Percentiles rank a stretch among this genome's conserved stretches.
Conservation (phyloP, 2,329 filamentous ascomycete genomes). For the Penicillium sp. region DNA sequence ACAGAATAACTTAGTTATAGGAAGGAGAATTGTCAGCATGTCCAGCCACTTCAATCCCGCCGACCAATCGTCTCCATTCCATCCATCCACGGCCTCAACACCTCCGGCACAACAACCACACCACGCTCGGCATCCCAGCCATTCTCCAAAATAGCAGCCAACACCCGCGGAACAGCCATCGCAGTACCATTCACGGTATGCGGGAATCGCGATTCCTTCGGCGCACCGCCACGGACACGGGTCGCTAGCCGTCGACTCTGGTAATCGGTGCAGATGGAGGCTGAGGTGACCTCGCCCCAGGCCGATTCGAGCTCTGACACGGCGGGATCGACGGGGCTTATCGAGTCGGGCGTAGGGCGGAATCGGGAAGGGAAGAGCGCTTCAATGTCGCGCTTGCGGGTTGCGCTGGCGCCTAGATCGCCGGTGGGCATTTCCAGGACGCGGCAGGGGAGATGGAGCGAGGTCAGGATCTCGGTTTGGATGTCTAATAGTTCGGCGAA, state of each 20-base stretch:
- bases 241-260: slow-evolving; percentile 83
- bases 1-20: not conserved
- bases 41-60: not conserved
- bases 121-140: slow-evolving; percentile 74
- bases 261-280: slow-evolving; percentile 92
- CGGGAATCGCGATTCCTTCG: slow-evolving; percentile 65
- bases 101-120: slow-evolving; percentile 74
- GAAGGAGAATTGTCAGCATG: not conserved
- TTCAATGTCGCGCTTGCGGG: slow-evolving; percentile 89
- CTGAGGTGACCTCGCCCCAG: slow-evolving; percentile 92
- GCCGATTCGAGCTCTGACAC: slow-evolving; percentile 56
- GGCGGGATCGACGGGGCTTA: slow-evolving; percentile 1
- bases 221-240: slow-evolving; percentile 58
- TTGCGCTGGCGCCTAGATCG: slow-evolving; percentile 87
- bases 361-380: slow-evolving; percentile 84
- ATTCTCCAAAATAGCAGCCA: slow-evolving; percentile 88
- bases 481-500: slow-evolving; percentile 87
- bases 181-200: slow-evolving; percentile 95
- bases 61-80: slow-evolving; percentile 65
- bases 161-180: slow-evolving; percentile 82
- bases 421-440: slow-evolving; percentile 88
- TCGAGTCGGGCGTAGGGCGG: slow-evolving; percentile 18
- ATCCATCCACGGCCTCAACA: slow-evolving; percentile 82
- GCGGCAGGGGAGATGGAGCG: slow-evolving; percentile 79
- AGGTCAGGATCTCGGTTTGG: slow-evolving; percentile 78